Base-by-base conservation (phyloP, 176 grass and related monocot genomes). In the Carex kokanica region DNA sequence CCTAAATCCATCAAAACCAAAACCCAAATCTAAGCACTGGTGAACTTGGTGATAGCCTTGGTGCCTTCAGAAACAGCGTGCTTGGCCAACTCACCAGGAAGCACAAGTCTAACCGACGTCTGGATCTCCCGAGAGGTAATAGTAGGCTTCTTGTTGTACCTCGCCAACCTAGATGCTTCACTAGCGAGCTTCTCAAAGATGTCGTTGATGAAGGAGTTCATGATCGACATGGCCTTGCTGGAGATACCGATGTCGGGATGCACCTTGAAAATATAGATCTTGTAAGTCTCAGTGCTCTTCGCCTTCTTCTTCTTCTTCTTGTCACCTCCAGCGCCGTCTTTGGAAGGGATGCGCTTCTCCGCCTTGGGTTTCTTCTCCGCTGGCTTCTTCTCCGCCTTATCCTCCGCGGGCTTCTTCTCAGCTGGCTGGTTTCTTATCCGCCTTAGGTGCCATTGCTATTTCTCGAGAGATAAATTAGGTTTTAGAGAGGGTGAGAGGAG, bases 231-330 rank as follows among this genome's bases (percentile, higher is more conserved):
- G 80, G 91, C 91, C 88, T 93, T 90, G 88, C 86, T 84, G 25
- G 88, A 90, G 74, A 93, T 85, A 24, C 91, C 91, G 29, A 93
- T 93, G 83, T 93, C 91, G 0, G 91, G 91, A 68, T 93, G 91
- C 64, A 93, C 92, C 86, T 92, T 97, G 83, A 87, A 97, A 79
- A 94, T 97, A 88, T 97, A 97, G 86, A 92, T 97, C 83, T 97
- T 97, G 87, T 97, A 97, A 1, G 94, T 92, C 90, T 94, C 92
- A 0, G 18, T 34, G 51, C 51, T 58, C 78, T 80, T 80, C 17
- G 78, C 78, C 55, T 80, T 80, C 78, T 80, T 80, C 78, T 80
- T 86, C 84, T 86, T 86, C 61, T 78, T 79, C 51, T 70, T 71
- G 29, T 81, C 66, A 5, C 62, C 74, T 47, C 47, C 75, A n/a